phyloP scores from a whole-genome alignment of 2,329 filamentous ascomycete species.

The Leptographium procerum region DNA sequence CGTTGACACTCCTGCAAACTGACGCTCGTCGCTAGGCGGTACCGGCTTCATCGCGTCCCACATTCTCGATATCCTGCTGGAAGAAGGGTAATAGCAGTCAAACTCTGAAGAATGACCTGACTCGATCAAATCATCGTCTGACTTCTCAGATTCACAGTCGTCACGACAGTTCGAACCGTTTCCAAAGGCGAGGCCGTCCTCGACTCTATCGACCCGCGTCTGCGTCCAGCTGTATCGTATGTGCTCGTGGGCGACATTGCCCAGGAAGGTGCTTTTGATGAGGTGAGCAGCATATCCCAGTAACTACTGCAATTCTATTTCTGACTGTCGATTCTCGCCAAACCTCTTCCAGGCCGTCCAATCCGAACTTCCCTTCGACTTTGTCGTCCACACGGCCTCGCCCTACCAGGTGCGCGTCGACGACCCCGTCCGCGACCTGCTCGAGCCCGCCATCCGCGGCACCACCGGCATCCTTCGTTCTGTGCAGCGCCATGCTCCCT shows the following conservation, averaged over 20 bases:
- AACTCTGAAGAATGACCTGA: neutral
- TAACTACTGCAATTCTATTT: neutral
- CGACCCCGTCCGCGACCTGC: slow-evolving; percentile 32
- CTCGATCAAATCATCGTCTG: neutral
- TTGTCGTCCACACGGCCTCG: slow-evolving; percentile 62
- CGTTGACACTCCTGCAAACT: neutral
- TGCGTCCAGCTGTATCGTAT: slow-evolving; percentile 17
- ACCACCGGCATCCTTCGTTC: slow-evolving; percentile 38
- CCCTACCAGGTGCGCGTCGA: slow-evolving; percentile 61
- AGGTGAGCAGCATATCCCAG: slow-evolving; percentile 20
- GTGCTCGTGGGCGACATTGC: slow-evolving; percentile 63
- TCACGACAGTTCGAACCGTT: slow-evolving; percentile 34
- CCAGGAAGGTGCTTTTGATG: slow-evolving; percentile 55
- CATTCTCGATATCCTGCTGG: slow-evolving; percentile 34
- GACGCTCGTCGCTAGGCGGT: slow-evolving; percentile 20
- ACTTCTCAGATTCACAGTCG: slow-evolving; percentile 26
- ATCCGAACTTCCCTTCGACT: slow-evolving; percentile 34
- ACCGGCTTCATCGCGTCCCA: slow-evolving; percentile 45
- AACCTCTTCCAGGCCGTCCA: slow-evolving; percentile 21
- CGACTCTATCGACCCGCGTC: slow-evolving; percentile 6
- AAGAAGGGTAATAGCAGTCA: slow-evolving; percentile 26
- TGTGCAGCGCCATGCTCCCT: slow-evolving; percentile 28
- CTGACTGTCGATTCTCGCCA: neutral
- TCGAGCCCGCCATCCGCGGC: slow-evolving; percentile 44
- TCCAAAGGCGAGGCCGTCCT: slow-evolving; percentile 34